Conservation (phyloP, 371 early-diverging fungal genomes). For the Smittium culicis region DNA sequence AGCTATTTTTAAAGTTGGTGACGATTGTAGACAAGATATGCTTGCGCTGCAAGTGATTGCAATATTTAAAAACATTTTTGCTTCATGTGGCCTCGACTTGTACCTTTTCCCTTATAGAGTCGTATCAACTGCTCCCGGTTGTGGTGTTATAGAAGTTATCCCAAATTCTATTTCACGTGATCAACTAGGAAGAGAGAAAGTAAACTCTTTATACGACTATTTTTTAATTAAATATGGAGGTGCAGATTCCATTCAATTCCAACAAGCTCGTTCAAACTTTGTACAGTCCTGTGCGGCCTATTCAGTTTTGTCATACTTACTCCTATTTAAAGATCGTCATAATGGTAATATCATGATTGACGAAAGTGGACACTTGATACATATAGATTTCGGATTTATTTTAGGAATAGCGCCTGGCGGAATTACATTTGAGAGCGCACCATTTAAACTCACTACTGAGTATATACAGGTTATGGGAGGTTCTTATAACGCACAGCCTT, state of each 20-base stretch:
- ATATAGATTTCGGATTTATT: slow-evolving; percentile 99
- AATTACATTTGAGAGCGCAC: slow-evolving; percentile 94
- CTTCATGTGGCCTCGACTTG: slow-evolving; percentile 67
- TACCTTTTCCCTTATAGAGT: slow-evolving; percentile 81
- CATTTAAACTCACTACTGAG: slow-evolving; percentile 94
- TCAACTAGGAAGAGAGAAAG: slow-evolving; percentile 96
- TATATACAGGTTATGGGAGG: slow-evolving; percentile 90
- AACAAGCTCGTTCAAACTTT: slow-evolving; percentile 78
- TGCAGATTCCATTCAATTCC: slow-evolving; percentile 45
- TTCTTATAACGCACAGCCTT: slow-evolving; percentile 65
- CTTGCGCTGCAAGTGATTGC: slow-evolving; percentile 89
- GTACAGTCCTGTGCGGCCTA: slow-evolving; percentile 91
- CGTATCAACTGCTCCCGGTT: slow-evolving; percentile 77
- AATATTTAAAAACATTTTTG: slow-evolving; percentile 91
- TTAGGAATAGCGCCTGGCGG: slow-evolving; percentile 93
- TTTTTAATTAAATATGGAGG: slow-evolving; percentile 64
- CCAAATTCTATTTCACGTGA: slow-evolving; percentile 79
- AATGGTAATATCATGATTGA: slow-evolving; percentile 95
- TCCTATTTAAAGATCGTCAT: slow-evolving; percentile 94
- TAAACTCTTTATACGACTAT: slow-evolving; percentile 72
- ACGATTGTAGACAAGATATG: slow-evolving; percentile 94
- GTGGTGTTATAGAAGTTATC: slow-evolving; percentile 90
- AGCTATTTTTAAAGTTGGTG: slow-evolving; percentile 95
- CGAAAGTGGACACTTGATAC: slow-evolving; percentile 65
- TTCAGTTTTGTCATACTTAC: slow-evolving; percentile 83